Base-by-base conservation (phyloP, 495 filamentous ascomycete genomes). In the Melanomma pulvis-pyrius region DNA sequence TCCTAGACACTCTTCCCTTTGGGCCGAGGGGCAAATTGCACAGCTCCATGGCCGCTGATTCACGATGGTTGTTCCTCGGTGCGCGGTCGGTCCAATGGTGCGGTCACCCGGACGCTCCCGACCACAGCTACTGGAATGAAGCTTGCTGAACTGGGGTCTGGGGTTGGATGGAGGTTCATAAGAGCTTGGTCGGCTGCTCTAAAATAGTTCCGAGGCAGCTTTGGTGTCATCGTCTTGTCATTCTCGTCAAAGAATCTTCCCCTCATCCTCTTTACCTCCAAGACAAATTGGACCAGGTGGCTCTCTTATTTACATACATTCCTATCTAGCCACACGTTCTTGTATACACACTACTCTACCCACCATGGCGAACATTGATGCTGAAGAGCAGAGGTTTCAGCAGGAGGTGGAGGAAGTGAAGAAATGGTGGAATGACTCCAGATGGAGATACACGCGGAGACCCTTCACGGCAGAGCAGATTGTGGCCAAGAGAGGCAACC, bases 401-500 rank as follows among this genome's bases (percentile, higher is more conserved):
- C 83, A 86, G 47, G 94, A 98, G 72, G 91, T 97, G 63, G 83
- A 87, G 71, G 88, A 87, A 63, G 89, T 98, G 60, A 89, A 97
- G 83, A 79, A 88, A 76, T 98, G 94, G 94, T 98, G 94, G 94
- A 84, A 83, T 22, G 91, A 94, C 67, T 84, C 90, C 41, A 83
- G 94, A 82, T 98, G 94, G 94, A 83, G 91, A 73, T 86, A 91
- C 77, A 98, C 94, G 70, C 92, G 89, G 79, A 85, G 94, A 36
- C 90, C 94, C 3, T 98, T 92, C 78, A 97, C 92, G 5, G 92
- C 94, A 17, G 96, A 98, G 81, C 90, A 96, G 81, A 98, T 98
- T 74, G 94, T 96, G 62, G 86, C 89, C 25, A 98, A 98, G 84
- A 83, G 94, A 72, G 94, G 94, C 26, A 92, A 88, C 73, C 78